Base-by-base conservation (phyloP, 163 green algal species). In the Scenedesmus sp. region DNA sequence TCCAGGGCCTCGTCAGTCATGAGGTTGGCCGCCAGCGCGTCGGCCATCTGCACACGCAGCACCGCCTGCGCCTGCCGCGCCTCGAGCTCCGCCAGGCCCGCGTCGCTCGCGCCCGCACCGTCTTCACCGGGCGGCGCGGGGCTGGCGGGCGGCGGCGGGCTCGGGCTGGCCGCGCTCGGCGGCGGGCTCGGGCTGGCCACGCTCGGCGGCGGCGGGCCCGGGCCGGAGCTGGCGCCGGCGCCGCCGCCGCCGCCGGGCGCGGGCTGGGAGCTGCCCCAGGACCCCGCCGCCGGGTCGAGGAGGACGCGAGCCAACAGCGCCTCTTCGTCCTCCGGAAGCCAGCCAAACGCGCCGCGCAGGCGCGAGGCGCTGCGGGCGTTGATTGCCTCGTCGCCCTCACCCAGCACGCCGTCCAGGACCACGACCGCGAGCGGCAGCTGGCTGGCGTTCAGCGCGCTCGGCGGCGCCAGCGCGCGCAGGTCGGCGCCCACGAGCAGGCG, bases 11-110 rank as follows among this genome's bases (percentile, higher is more conserved):
- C 34, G 24, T 57, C 31, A 4, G 51, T 77, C 67, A 77, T 77
- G 14, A 77, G 11, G 34, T 77, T 77, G 39, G 67, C 67, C 20
- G 67, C 67, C 15, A 77, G 45, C 44, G 67, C 67, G 64, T 77
- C 67, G 9, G 51, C 33, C 67, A 77, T 77, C 14, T 57, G 51
- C 13, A 77, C 26, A 17, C 64, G 50, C 51, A 77, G 26, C 22
- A 56, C 34, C 67, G 18, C 31, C 34, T 77, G 22, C 67, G 64
- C 34, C 51, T 65, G 51, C n/a, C 51, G 67, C 2, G 67, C 67
- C 26, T 51, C 53, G 2, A 54, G 20, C 67, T 77, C 67, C 39
- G 67, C 67, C n/a, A 63, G 39, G 34, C 56, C 28, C 13, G 48
- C 47, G 39, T 48, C 48, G 4, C 36, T 33, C 60, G 29, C 60